Evolutionary conservation across 768 basidiomycete species (phyloP), one percentile per base, ranked within the genome.

Genomic region (Suillus brevipes): DNA sequence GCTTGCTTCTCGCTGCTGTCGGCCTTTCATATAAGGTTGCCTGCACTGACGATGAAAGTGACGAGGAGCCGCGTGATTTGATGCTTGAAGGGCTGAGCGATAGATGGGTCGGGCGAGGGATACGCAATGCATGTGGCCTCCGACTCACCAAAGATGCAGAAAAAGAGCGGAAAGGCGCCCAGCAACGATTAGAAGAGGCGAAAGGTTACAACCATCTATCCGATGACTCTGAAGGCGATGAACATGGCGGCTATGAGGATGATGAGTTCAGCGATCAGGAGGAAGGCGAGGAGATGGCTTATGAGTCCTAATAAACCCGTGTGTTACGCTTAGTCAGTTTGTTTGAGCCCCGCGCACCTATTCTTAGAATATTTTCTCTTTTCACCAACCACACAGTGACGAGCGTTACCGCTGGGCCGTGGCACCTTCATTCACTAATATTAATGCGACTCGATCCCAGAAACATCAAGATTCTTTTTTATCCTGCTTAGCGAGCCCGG

Each of bases 121-220:
- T 71, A 56, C 61, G 62, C 47, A 57, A 31, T 16, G 67, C 67
- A 2, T 71, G 67, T 37, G 67, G 67, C 5, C 62, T 71, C 13
- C 67, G 65, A 31, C 47, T 66, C 58, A 62, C 38, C 0, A 52
- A 45, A 6, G 66, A 62, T 28, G 37, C 58, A 3, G 58, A 53
- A 40, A 50, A 25, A n/a, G 65, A 52, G 43, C 31, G 14, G 50
- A 45, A 52, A n/a, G 63, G 60, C 18, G 16, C 60, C 23, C 37
- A 49, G 31, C 40, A 61, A 28, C 59, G 65, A 10, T n/a, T 1
- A 10, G 64, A 65, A 38, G 28, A 53, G 61, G 50, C 36, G 4
- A 37, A 42, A 20, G 28, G 36, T 49, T 42, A 50, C 23, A 47
- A 60, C 20, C 12, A 38, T 43, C 4, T 1, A 13, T 12, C 16